phyloP scores from a whole-genome alignment of 2,329 filamentous ascomycete genomes.

The Cytospora mali region DNA sequence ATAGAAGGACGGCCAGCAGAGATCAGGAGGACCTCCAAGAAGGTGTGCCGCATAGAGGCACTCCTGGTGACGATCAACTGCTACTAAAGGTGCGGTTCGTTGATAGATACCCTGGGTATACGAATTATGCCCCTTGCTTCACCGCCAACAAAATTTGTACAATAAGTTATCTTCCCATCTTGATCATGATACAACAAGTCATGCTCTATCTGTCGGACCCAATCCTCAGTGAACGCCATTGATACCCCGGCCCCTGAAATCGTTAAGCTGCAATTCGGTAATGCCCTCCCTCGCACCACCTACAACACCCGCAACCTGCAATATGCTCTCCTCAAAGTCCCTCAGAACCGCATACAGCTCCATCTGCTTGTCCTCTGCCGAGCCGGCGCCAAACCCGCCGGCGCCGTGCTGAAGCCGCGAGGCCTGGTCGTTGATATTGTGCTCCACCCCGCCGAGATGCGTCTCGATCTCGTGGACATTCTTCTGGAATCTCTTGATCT shows the following conservation, averaged over 20 bases:
- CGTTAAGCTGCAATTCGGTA: constrained; percentile 58
- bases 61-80: background rate
- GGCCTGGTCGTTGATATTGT: constrained; percentile 60
- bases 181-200: background rate
- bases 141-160: constrained; percentile 2
- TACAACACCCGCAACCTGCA: constrained; percentile 64
- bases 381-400: constrained; percentile 40
- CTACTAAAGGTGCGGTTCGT: background rate
- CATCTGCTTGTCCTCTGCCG: constrained; percentile 49
- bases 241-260: constrained; percentile 40
- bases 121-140: constrained; percentile 21
- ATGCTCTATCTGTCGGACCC: background rate
- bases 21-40: background rate
- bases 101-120: constrained; percentile 25
- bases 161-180: background rate
- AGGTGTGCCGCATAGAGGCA: background rate
- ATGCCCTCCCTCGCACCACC: constrained; percentile 62
- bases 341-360: constrained; percentile 61
- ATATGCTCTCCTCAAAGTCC: constrained; percentile 67
- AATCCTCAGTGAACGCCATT: constrained; percentile 30
- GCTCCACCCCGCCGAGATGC: constrained; percentile 66
- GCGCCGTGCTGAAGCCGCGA: constrained; percentile 52
- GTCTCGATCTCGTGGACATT: constrained; percentile 67
- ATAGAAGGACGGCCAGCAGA: background rate
- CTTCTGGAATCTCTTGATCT: constrained; percentile 58